Percentiles rank a stretch among this genome's conserved stretches.
These are phyloP conservation scores for Kodamaea kakaduensis DNA, from an alignment of 805 yeast genomes.

Conservation along the genomic window DNA sequence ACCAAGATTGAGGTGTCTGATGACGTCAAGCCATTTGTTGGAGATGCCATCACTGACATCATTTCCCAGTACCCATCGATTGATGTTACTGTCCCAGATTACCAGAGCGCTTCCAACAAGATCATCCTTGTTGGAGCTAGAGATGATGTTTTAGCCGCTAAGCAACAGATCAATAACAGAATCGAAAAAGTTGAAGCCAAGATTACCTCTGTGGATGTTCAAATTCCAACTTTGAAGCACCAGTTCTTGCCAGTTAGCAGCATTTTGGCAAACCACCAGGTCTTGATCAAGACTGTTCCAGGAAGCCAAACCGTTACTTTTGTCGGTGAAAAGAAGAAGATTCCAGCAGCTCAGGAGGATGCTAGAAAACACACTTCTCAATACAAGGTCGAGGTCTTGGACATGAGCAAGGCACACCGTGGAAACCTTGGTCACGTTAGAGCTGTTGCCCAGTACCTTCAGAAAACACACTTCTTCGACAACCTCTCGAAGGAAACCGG, in stretches of 20 bases:
- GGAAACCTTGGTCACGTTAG: slow-evolving; percentile 74
- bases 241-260: slow-evolving; percentile 58
- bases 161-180: slow-evolving; percentile 44
- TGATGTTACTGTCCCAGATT: slow-evolving; percentile 34
- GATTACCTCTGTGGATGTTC: slow-evolving; percentile 50
- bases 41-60: slow-evolving; percentile 24
- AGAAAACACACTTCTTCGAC: slow-evolving; percentile 45
- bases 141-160: slow-evolving; percentile 55
- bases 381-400: slow-evolving; percentile 62
- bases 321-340: slow-evolving; percentile 54
- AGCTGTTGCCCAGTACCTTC: slow-evolving; percentile 64
- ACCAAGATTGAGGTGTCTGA: slow-evolving; percentile 46
- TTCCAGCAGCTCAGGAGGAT: slow-evolving; percentile 56
- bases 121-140: slow-evolving; percentile 69
- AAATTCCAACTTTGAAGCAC: slow-evolving; percentile 67
- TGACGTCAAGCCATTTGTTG: slow-evolving; percentile 42
- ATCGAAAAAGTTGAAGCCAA: slow-evolving; percentile 43
- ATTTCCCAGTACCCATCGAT: slow-evolving; percentile 22
- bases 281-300: slow-evolving; percentile 46
- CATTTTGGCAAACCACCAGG: slow-evolving; percentile 51
- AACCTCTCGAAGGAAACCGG: slow-evolving; percentile 36
- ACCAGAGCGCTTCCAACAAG: slow-evolving; percentile 30
- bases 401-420: slow-evolving; percentile 86
- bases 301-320: slow-evolving; percentile 52
- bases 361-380: slow-evolving; percentile 60